Base-by-base conservation (phyloP, 257 asterid genomes). In the Solanum peruvianum region DNA sequence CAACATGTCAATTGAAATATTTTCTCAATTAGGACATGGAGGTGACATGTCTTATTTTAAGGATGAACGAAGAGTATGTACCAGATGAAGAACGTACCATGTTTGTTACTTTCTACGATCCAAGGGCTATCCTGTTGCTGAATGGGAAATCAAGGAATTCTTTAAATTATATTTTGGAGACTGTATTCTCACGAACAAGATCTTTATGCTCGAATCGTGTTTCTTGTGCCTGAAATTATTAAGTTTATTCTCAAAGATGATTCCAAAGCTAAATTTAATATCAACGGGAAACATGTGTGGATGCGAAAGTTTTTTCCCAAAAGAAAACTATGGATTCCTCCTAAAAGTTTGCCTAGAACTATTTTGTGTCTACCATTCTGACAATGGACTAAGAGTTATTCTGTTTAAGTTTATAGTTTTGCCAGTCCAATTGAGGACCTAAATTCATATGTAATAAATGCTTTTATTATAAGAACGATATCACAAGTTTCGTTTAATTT, bases 41-140 rank as follows among this genome's bases (percentile, higher is more conserved):
- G 58, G 86, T 39, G 70, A 58, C 18, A 35, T 42, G 25, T 3
- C 71, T 58, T 20, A 31, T 7, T 7, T 3, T 7, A 82, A 37
- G 42, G 42, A 41, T 27, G 9, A 39, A 14, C 9, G 21, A 25
- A 27, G 45, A 33, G 16, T 90, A 87, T 67, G n/a, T 27, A 9
- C 82, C 90, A 1, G 77, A 29, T 37, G 91, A 75, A 70, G 90
- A 89, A 15, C 86, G 94, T 77, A 91, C 96, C 42, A 90, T 95
- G 95, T 92, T 93, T 21, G 90, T 92, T 35, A 94, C 96, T 3
- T 95, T 94, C 87, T 93, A 1, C 5, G 35, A 4, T 33, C 98
- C 6, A 92, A 90, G 83, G 98, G 97, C 27, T 94, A 93, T 23
- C 94, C 94, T 0, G 92, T 93, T 69, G 15, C 89, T 1, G 96